Percentiles rank a stretch among this genome's conserved stretches.
These are phyloP conservation scores for Fusarium beomiforme DNA, from an alignment of 2,329 filamentous ascomycete genomes.

Conservation along the genomic window DNA sequence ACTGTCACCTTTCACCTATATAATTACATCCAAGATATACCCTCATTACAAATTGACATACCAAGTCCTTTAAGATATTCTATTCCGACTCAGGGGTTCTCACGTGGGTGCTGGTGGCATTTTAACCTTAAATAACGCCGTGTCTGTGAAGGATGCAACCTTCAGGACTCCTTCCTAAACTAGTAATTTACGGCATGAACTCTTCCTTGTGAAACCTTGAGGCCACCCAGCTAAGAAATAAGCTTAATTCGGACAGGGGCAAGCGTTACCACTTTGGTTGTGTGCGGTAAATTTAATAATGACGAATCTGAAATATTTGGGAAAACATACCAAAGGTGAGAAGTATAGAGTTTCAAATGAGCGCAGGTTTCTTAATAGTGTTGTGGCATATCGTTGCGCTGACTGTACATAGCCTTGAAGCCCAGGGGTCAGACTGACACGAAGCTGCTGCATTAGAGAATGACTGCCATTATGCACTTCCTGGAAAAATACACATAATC, in stretches of 20 bases:
- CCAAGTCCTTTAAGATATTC: neutral
- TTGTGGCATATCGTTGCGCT: no score
- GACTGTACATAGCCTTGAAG: no score
- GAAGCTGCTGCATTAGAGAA: no score
- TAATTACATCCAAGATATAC: neutral
- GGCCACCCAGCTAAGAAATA: neutral
- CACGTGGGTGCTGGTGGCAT: fast-evolving
- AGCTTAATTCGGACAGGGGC: neutral
- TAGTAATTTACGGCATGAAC: neutral
- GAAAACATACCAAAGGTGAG: no score
- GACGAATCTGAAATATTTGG: no score
- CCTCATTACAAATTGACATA: neutral
- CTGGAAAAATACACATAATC: no score
- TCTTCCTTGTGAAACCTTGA: neutral
- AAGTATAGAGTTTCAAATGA: no score
- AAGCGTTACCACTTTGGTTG: neutral
- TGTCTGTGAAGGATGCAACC: fast-evolving
- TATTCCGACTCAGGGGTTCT: fast-evolving
- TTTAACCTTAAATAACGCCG: neutral
- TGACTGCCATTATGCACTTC: no score
- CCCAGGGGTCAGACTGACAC: no score
- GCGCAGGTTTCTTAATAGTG: no score
- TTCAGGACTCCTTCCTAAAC: neutral
- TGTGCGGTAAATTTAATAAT: neutral
- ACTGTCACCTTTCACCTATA: fast-evolving